phyloP scores from a whole-genome alignment of 73 alveolate species.

The Vitrella brassicaformis region DNA sequence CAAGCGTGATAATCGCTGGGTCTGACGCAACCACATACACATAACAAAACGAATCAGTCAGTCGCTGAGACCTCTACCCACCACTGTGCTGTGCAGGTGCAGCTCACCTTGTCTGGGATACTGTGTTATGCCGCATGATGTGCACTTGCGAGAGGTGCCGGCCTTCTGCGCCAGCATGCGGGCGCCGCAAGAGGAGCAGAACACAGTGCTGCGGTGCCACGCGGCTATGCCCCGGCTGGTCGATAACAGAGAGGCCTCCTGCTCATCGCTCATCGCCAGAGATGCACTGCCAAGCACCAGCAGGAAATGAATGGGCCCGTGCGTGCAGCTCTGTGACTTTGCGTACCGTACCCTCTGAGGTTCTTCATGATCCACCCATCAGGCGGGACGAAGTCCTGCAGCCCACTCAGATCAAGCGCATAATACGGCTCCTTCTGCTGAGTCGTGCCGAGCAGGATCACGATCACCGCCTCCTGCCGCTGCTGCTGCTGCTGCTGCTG shows the following conservation, averaged over 20 bases:
- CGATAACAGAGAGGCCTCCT: slow-evolving; percentile 16
- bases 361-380: neutral
- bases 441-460: no score
- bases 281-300: neutral
- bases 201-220: slow-evolving; percentile 20
- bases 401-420: neutral
- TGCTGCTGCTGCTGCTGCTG: no score
- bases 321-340: no score
- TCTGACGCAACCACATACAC: neutral
- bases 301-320: neutral
- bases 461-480: no score
- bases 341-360: neutral
- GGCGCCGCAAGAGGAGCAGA: slow-evolving; percentile 26
- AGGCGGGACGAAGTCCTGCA: neutral
- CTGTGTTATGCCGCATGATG: no score
- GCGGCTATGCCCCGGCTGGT: slow-evolving; percentile 5
- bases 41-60: neutral
- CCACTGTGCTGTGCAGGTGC: no score
- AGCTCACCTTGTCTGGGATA: no score
- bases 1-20: slow-evolving; percentile 18
- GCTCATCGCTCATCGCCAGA: neutral
- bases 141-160: neutral
- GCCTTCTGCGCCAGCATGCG: neutral
- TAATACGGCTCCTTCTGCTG: neutral
- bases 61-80: no score